Percentiles rank a stretch among this genome's conserved stretches.
phyloP scores from a whole-genome alignment of 345 rosid genomes.

The Orychophragmus violaceus region DNA sequence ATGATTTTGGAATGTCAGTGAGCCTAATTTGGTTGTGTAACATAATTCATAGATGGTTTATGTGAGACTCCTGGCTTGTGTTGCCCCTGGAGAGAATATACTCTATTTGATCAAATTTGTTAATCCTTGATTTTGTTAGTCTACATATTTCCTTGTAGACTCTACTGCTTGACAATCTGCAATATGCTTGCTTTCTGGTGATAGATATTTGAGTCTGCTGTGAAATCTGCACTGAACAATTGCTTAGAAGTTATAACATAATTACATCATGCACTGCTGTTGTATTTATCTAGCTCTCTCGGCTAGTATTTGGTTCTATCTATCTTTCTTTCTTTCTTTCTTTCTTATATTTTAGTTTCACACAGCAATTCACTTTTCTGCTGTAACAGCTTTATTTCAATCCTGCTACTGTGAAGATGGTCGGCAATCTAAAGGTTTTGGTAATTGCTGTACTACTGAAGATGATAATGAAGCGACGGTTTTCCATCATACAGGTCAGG shows the following conservation, averaged over 20 bases:
- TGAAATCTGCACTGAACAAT: neutral
- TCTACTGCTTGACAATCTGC: neutral
- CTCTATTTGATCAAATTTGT: neutral
- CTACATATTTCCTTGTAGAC: neutral
- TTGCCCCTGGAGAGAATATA: neutral
- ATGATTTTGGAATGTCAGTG: neutral
- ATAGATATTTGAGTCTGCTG: neutral
- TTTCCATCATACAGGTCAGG: constrained; percentile 80
- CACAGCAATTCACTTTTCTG: constrained; percentile 9
- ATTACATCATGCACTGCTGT: neutral
- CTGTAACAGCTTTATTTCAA: constrained; percentile 79
- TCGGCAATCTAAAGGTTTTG: constrained; percentile 94
- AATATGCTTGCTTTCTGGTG: neutral
- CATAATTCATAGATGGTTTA: neutral
- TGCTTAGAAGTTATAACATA: neutral
- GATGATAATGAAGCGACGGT: constrained; percentile 83
- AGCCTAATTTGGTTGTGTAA: neutral
- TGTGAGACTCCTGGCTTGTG: neutral
- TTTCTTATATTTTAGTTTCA: neutral
- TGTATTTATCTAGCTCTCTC: neutral
- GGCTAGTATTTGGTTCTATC: neutral
- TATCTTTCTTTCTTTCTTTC: neutral
- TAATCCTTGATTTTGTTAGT: neutral
- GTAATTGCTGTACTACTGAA: constrained; percentile 89
- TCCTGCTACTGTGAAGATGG: constrained; percentile 99